phyloP scores from a whole-genome alignment of 129 eudicot species.

The Ambrosia artemisiifolia region DNA sequence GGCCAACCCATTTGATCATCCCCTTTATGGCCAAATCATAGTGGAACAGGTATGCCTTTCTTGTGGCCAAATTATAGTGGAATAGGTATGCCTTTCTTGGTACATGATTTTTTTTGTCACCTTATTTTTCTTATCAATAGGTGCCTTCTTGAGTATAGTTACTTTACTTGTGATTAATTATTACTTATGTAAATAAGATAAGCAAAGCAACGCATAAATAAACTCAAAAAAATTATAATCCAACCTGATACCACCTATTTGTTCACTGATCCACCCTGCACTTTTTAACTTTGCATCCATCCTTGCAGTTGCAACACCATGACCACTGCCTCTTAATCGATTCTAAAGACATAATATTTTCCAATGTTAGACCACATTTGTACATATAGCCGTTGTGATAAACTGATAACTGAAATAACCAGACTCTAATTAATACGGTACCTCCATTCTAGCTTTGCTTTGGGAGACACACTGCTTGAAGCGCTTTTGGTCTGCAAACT shows the following conservation, averaged over 20 bases:
- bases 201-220: background rate
- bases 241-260: constrained; percentile 98
- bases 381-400: background rate
- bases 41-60: background rate
- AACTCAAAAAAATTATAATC: constrained; percentile 1
- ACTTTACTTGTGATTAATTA: too few species aligned
- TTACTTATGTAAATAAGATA: too few species aligned
- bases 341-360: constrained; percentile 46
- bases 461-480: constrained; percentile 99
- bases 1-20: too few species aligned
- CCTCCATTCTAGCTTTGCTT: constrained; percentile 99
- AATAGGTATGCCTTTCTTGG: too few species aligned
- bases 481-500: constrained; percentile 92
- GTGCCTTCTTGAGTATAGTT: too few species aligned
- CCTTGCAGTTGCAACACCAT: constrained; percentile 97
- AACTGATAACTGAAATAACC: background rate
- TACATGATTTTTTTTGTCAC: background rate
- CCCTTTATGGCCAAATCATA: background rate
- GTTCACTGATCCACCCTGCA: constrained; percentile 95
- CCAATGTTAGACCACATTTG: constrained; percentile 5
- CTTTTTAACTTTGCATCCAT: constrained; percentile 93
- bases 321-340: constrained; percentile 98
- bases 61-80: too few species aligned
- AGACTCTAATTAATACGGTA: constrained; percentile 29
- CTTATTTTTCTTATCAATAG: background rate